A percentile compares a stretch with the other conserved stretches of the same genome.
Conservation (phyloP, 495 filamentous ascomycete genomes). For the Talaromyces adpressus region DNA sequence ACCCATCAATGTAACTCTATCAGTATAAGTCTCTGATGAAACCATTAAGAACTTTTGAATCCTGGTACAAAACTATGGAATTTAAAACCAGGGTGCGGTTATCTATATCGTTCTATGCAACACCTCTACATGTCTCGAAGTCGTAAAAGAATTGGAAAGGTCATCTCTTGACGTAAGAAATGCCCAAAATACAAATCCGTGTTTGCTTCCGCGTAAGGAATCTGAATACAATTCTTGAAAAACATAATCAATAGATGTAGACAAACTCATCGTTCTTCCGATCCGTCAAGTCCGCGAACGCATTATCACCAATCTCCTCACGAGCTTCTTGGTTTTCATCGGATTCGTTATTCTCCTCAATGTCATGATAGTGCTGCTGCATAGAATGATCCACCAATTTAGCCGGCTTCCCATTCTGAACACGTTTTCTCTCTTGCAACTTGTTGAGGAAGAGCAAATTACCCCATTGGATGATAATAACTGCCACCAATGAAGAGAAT, state of each 20-base stretch:
- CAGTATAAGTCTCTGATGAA: too few species aligned
- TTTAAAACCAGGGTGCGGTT: too few species aligned
- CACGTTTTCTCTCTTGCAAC: constrained; percentile 41
- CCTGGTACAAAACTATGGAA: too few species aligned
- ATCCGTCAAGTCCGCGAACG: constrained; percentile 53
- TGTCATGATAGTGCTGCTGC: constrained; percentile 29
- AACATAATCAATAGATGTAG: constrained; percentile 46
- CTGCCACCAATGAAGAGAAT: constrained; percentile 41
- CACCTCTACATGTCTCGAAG: too few species aligned
- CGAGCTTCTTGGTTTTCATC: constrained; percentile 12
- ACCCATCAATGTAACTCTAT: too few species aligned
- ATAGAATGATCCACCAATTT: constrained; percentile 51
- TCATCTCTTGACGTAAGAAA: too few species aligned
- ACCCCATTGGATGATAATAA: constrained; percentile 43
- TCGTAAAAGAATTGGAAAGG: too few species aligned
- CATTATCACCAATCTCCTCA: constrained; percentile 26
- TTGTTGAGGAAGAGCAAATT: constrained; percentile 49
- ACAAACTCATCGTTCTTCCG: constrained; percentile 61
- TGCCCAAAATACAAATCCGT: too few species aligned
- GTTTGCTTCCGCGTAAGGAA: too few species aligned
- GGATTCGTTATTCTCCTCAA: constrained; percentile 14
- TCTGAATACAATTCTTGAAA: background rate
- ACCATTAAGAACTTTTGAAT: too few species aligned
- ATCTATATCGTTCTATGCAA: too few species aligned
- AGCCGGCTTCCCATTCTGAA: constrained; percentile 50